Base-by-base conservation (phyloP, 495 filamentous ascomycete genomes). In the Podospora sp. region DNA sequence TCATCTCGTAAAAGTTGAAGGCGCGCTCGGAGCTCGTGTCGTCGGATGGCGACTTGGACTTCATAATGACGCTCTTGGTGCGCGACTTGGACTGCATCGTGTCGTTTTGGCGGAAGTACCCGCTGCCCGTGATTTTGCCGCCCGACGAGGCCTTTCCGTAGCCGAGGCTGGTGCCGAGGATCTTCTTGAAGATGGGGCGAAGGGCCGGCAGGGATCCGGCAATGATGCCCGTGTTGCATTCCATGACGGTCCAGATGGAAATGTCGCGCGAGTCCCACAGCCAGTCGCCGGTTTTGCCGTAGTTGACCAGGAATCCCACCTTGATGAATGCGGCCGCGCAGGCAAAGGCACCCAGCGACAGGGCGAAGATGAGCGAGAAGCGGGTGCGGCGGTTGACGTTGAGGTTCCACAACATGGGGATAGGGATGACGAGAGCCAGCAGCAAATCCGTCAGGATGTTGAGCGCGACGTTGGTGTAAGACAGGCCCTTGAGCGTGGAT, bases 241-340 rank as follows among this genome's bases (percentile, higher is more conserved):
- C 71, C 14, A 71, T 55, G 2, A 69, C 63, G 21, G 69, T 71
- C 70, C 67, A 72, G 64, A 72, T 68, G 67, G 62, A 64, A 55
- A 72, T 72, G 35, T 72, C 68, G 27, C 60, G 64, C 49, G 76
- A 80, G 56, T 81, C 80, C 79, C 79, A 84, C 16, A 83, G 76
- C 69, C 79, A 81, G 57, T 84, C 82, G 33, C 76, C 76, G 3
- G 66, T 74, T 25, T 70, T 74, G 25, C 78, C 80, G 66, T 79
- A 80, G 60, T 76, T 77, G 7, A 71, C 56, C 7, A 83, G 69
- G 55, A 72, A 78, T 7, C 69, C 69, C 7, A 81, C 62, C 70
- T 85, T 85, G 63, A 83, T 75, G 24, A 81, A 77, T 7, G 78
- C 77, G 9, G 83, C 82, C 16, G 77, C 73, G 59, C 78, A 79